Conservation (phyloP, 352 stramenopile species). For the Pythium brassicae region DNA sequence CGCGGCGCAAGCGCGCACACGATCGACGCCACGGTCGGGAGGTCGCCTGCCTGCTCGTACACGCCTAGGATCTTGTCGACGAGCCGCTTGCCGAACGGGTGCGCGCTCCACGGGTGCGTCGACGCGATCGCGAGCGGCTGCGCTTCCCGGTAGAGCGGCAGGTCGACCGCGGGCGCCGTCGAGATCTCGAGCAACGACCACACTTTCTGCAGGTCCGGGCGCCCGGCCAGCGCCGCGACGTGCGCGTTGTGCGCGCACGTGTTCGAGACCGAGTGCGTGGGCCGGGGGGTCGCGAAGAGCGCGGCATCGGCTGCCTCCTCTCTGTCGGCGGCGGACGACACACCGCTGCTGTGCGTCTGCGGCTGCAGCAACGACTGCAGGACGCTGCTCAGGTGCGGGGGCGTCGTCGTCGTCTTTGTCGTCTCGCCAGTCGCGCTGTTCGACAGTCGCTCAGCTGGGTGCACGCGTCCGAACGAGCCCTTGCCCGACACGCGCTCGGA, state of each 20-base stretch:
- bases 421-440: not conserved
- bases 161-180: slow-evolving; percentile 37
- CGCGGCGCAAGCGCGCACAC: slow-evolving; percentile 57
- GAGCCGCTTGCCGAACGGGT: slow-evolving; percentile 74
- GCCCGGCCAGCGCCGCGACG: slow-evolving; percentile 45
- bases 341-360: not conserved
- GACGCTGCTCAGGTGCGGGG: slow-evolving; percentile 40
- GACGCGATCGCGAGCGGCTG: slow-evolving; percentile 27
- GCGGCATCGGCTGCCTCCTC: not conserved
- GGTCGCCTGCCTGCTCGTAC: slow-evolving; percentile 75
- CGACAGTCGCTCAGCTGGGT: slow-evolving; percentile 1
- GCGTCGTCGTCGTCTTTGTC: slow-evolving; percentile 4
- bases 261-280: slow-evolving; percentile 23
- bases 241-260: slow-evolving; percentile 61
- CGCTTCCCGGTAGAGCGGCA: slow-evolving; percentile 38
- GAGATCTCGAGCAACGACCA: slow-evolving; percentile 79
- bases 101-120: slow-evolving; percentile 65
- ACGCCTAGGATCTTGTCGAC: slow-evolving; percentile 75
- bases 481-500: slow-evolving; percentile 24
- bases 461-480: slow-evolving; percentile 5
- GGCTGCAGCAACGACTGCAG: slow-evolving; percentile 32
- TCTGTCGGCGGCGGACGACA: not conserved
- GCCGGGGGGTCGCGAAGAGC: slow-evolving; percentile 1
- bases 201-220: slow-evolving; percentile 71
- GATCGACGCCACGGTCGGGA: slow-evolving; percentile 74